These are phyloP conservation scores for Elsinoe fawcettii DNA, from an alignment of 2,329 filamentous ascomycete species.

Conservation along the genomic window DNA sequence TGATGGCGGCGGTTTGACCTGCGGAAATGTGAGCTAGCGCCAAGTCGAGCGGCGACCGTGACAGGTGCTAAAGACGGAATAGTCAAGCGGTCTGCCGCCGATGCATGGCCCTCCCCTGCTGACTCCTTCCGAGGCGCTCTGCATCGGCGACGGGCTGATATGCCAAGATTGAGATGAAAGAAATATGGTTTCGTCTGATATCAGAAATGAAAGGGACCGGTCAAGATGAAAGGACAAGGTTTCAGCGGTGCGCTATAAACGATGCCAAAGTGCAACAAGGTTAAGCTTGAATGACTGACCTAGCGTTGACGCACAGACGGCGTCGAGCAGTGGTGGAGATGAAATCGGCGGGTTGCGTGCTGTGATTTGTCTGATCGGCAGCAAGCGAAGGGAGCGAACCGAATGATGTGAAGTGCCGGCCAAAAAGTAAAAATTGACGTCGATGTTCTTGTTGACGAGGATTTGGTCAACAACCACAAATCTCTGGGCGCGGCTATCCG, in stretches of 20 bases:
- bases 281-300: slow-evolving; percentile 13
- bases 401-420: not conserved
- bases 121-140: not conserved
- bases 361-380: slow-evolving; percentile 5
- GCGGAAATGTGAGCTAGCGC: not conserved
- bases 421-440: slow-evolving; percentile 9
- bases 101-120: not conserved
- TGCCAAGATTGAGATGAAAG: not conserved
- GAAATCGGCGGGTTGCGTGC: not conserved
- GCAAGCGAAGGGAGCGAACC: not conserved
- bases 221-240: slow-evolving; percentile 13
- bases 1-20: not conserved
- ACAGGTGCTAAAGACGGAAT: not conserved
- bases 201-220: not conserved
- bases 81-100: not conserved
- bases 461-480: not conserved
- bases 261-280: slow-evolving; percentile 11
- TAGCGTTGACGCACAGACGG: not conserved
- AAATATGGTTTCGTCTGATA: slow-evolving; percentile 2
- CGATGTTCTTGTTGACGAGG: not conserved
- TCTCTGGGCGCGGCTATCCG: not conserved
- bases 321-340: not conserved
- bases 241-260: not conserved
- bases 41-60: not conserved
- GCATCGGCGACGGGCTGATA: not conserved